Conservation (phyloP, 208 protist species). For the Entamoeba histolytica region DNA sequence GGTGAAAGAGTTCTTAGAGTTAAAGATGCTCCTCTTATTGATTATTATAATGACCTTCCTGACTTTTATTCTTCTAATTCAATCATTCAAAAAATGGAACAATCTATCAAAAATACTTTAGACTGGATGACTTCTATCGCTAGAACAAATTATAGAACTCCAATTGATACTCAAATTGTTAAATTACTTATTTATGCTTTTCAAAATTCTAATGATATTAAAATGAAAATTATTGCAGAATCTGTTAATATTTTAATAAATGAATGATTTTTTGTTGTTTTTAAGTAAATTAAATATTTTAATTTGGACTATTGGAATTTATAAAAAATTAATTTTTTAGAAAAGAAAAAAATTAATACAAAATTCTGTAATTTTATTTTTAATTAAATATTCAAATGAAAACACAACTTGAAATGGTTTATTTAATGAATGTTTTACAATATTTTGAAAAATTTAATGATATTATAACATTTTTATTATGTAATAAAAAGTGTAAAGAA, state of each 20-base stretch:
- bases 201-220: not conserved
- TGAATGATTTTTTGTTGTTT: no score
- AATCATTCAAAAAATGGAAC: not conserved
- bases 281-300: no score
- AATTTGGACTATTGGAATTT: no score
- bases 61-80: not conserved
- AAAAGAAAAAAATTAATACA: no score
- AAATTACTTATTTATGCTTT: not conserved
- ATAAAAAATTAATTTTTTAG: no score
- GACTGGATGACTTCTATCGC: not conserved
- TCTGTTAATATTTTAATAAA: not conserved
- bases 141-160: not conserved
- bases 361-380: no score
- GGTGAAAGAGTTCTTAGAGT: not conserved
- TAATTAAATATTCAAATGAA: no score
- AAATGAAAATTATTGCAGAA: not conserved
- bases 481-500: no score
- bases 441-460: no score
- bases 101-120: not conserved
- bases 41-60: not conserved
- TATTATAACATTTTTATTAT: no score
- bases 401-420: no score
- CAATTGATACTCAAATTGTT: not conserved
- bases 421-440: no score
- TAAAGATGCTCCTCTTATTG: not conserved